These are phyloP conservation scores for Prunus persica DNA, from an alignment of 306 rosid species.

Conservation along the genomic window Prunus_persica_NCBIv2 NC_034009.1:35892001-35892500, in stretches of 20 bases:
- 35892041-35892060: not conserved
- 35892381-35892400: too few relatives aligned
- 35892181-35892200: not conserved
- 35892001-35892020: conserved; percentile 39
- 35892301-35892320: too few relatives aligned
- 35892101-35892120: conserved; percentile 3
- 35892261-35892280: too few relatives aligned
- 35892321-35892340: too few relatives aligned
- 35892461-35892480: too few relatives aligned
- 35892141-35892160: conserved; percentile 4
- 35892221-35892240: not conserved
- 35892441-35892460: too few relatives aligned
- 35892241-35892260: not conserved
- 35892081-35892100: not conserved
- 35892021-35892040: not conserved
- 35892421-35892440: too few relatives aligned
- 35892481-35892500: too few relatives aligned
- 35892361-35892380: too few relatives aligned
- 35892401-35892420: too few relatives aligned
- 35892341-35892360: too few relatives aligned
- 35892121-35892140: conserved; percentile 7
- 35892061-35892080: not conserved
- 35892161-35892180: not conserved
- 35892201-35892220: not conserved
- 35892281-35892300: too few relatives aligned